A percentile compares a stretch with the other conserved stretches of the same genome.
phyloP scores from a whole-genome alignment of 345 rosid species.

The Passiflora organensis region DNA sequence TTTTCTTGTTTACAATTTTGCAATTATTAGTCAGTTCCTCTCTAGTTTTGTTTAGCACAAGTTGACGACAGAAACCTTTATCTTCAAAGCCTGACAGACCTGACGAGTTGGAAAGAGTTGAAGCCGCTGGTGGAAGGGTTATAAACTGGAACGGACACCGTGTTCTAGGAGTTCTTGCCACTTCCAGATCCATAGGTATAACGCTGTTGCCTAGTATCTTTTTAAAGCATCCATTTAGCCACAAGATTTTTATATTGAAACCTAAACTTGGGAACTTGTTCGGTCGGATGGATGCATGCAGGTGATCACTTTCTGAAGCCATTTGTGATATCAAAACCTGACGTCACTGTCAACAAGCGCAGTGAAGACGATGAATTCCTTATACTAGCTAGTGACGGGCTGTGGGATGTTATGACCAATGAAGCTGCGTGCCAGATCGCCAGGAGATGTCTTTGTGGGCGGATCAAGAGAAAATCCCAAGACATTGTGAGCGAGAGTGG shows the following conservation, averaged over 20 bases:
- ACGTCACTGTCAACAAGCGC: slow-evolving; percentile 23
- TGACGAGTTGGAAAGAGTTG: slow-evolving; percentile 19
- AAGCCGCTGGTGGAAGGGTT: slow-evolving; percentile 21
- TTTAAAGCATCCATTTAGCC: too few relatives aligned
- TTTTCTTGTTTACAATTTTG: too few relatives aligned
- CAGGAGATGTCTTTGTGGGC: slow-evolving; percentile 14
- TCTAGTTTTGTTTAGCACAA: too few relatives aligned
- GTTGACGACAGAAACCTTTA: neutral
- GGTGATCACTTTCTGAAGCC: slow-evolving; percentile 35
- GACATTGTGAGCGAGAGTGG: slow-evolving; percentile 7
- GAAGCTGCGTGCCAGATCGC: slow-evolving; percentile 34
- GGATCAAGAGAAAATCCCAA: neutral
- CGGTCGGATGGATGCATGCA: slow-evolving; percentile 7
- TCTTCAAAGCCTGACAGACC: slow-evolving; percentile 22
- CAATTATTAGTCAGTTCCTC: too few relatives aligned
- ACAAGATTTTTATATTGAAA: too few relatives aligned
- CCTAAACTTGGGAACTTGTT: too few relatives aligned
- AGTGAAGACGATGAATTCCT: slow-evolving; percentile 25
- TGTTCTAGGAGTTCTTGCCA: slow-evolving; percentile 18
- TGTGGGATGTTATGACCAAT: slow-evolving; percentile 40
- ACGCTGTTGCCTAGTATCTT: too few relatives aligned
- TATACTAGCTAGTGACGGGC: slow-evolving; percentile 30
- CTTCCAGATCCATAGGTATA: slow-evolving; percentile 31
- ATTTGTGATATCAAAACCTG: slow-evolving; percentile 24
- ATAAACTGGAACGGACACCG: slow-evolving; percentile 13